Base-by-base conservation (phyloP, 192 early-diverging fungal genomes). In the Coemansia sp. region DNA sequence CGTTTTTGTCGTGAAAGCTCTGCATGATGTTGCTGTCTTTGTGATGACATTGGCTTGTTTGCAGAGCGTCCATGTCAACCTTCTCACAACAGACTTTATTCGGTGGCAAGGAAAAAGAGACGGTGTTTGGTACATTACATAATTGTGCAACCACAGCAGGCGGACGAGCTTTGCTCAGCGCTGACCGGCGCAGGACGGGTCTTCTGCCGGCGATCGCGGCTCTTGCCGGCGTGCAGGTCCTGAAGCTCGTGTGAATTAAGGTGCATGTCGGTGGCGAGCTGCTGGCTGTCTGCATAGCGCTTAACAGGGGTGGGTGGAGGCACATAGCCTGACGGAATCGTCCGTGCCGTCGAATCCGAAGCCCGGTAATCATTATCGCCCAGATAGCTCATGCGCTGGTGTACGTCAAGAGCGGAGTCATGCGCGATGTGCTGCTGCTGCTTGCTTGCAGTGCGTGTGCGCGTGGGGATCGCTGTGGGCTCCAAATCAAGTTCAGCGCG, bases 121-220 rank as follows among this genome's bases (percentile, higher is more conserved):
- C n/a, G n/a, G n/a, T n/a, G n/a, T n/a, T n/a, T n/a, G n/a, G n/a
- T n/a, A n/a, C n/a, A n/a, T 58, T 70, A 77, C 74, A 77, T 69
- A 23, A 77, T 54, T 30, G 23, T 55, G 44, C 73, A 77, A n/a
- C 56, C 63, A 23, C 73, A 69, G 51, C 73, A 77, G 24, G 51
- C 46, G 0, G 63, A 60, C 30, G 67, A 61, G 11, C 21, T 24
- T 42, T 52, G 65, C 52, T 60, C 42, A 23, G 29, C 47, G 14
- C 7, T 29, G 16, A 35, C 27, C 1, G 44, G 18, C 21, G 21
- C 48, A 18, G 46, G 35, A 33, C 16, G 44, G 53, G 21, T 50
- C 45, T 18, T 53, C 22, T 47, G 33, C 28, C 24, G 23, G 62
- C 56, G 62, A 28, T 55, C 33, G 44, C 53, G 57, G 31, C 28